Conservation (phyloP, 441 rosid genomes). For the Cnidoscolus chayamansa region DNA sequence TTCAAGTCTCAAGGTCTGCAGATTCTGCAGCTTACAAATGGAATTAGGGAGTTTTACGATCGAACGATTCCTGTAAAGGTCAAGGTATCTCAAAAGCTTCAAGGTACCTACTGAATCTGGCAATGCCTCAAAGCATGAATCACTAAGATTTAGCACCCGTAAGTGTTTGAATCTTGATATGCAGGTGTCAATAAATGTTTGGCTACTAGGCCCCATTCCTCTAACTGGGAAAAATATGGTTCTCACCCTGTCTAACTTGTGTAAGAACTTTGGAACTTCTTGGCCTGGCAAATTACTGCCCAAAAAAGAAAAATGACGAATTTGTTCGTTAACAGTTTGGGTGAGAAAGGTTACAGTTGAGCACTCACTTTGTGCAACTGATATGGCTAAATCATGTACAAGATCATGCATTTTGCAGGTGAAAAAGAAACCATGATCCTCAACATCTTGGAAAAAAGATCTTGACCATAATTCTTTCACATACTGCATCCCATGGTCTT, state of each 20-base stretch:
- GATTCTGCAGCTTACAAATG: conserved; percentile 21
- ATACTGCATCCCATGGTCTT: neutral
- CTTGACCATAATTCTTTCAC: conserved; percentile 13
- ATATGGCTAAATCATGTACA: conserved; percentile 20
- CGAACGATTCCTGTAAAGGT: neutral
- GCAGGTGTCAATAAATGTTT: conserved; percentile 11
- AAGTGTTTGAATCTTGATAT: conserved; percentile 16
- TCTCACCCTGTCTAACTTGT: conserved; percentile 7
- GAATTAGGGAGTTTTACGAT: conserved; percentile 29
- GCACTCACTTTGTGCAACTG: conserved; percentile 8
- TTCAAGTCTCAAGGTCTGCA: conserved; percentile 18
- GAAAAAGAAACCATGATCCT: neutral
- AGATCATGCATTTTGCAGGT: conserved; percentile 14
- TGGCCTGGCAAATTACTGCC: neutral
- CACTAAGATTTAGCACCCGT: conserved; percentile 14
- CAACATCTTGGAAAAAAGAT: conserved; percentile 19
- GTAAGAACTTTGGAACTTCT: neutral
- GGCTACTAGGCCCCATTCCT: neutral
- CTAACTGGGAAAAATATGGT: conserved; percentile 9
- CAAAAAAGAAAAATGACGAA: conserved; percentile 2
- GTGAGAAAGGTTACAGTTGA: neutral
- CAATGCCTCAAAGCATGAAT: neutral
- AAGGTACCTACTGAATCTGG: conserved; percentile 18
- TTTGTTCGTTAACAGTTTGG: neutral
- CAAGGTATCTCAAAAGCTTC: conserved; percentile 29